Percentiles rank a stretch among this genome's conserved stretches.
Evolutionary conservation across 176 grass and related monocot genomes (phyloP).

Genomic region (Tillandsia fasciculata): DNA sequence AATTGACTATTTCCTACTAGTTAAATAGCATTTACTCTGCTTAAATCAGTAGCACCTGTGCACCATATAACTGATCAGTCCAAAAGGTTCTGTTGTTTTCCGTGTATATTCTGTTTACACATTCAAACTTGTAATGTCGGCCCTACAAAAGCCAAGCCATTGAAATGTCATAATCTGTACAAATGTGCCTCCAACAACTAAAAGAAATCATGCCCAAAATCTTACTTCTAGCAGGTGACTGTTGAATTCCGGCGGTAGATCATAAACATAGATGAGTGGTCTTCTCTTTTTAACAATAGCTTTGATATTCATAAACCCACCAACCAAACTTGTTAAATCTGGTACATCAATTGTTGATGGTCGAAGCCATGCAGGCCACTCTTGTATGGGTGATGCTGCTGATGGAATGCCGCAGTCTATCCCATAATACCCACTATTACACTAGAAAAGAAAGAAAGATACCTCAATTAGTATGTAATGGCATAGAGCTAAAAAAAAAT

Average conservation of each 20-base stretch:
- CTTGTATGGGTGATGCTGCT: conserved; percentile 40
- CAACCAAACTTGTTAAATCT: conserved; percentile 20
- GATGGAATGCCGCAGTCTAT: conserved; percentile 93
- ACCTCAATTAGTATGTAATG: conserved; percentile 31
- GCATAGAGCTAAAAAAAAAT: conserved; percentile 12
- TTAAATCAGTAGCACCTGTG: conserved; percentile 54
- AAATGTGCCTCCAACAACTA: conserved; percentile 1
- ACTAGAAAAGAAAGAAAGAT: conserved; percentile 43
- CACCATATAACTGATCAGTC: conserved; percentile 71
- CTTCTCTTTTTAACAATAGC: conserved; percentile 59
- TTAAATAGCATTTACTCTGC: background rate
- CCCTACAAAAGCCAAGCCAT: conserved; percentile 39
- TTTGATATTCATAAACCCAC: conserved; percentile 29
- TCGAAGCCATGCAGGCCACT: conserved; percentile 65
- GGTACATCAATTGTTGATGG: conserved; percentile 26
- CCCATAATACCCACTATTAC: conserved; percentile 86
- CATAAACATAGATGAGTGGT: conserved; percentile 94
- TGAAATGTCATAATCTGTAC: conserved; percentile 1
- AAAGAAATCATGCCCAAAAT: conserved; percentile 9
- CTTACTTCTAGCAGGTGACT: conserved; percentile 94
- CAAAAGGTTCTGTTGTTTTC: conserved; percentile 75
- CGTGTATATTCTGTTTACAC: conserved; percentile 90
- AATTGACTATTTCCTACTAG: conserved; percentile 15
- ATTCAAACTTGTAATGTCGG: conserved; percentile 72
- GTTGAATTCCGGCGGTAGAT: conserved; percentile 85